Evolutionary conservation across 768 basidiomycete genomes (phyloP).

Genomic region (Termitomyces sp.): DNA sequence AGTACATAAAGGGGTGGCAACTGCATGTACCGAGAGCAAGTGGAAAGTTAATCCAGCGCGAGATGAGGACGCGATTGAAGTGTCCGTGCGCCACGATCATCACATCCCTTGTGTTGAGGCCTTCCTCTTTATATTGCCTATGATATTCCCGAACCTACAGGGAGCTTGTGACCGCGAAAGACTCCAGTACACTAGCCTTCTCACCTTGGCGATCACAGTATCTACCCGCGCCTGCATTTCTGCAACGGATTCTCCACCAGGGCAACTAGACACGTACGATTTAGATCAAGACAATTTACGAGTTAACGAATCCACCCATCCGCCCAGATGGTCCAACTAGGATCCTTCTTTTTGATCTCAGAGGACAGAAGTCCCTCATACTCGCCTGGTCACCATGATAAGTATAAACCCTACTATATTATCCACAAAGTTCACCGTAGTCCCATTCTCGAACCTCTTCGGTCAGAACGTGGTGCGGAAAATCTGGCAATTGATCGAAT

Average conservation of each 20-base stretch:
- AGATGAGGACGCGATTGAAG: conserved; percentile 71
- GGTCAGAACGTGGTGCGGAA: conserved; percentile 53
- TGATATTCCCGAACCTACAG: conserved; percentile 71
- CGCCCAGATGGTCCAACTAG: conserved; percentile 79
- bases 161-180: not conserved
- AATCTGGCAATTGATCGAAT: conserved; percentile 42
- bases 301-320: conserved; percentile 54
- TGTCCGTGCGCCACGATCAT: conserved; percentile 91
- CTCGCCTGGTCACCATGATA: conserved; percentile 43
- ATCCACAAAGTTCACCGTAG: conserved; percentile 43
- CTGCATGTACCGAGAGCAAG: conserved; percentile 35
- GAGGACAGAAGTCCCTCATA: conserved; percentile 81
- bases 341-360: conserved; percentile 66
- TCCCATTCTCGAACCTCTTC: conserved; percentile 85
- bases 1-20: conserved; percentile 9
- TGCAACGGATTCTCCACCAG: conserved; percentile 80
- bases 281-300: conserved; percentile 2
- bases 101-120: conserved; percentile 68
- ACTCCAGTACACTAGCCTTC: conserved; percentile 9
- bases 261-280: conserved; percentile 51
- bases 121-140: conserved; percentile 63
- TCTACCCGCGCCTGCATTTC: conserved; percentile 84
- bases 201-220: conserved; percentile 64
- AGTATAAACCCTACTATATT: not conserved
- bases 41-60: conserved; percentile 78